Conservation (phyloP, 768 basidiomycete genomes). For the Tricholoma saponaceum region DNA sequence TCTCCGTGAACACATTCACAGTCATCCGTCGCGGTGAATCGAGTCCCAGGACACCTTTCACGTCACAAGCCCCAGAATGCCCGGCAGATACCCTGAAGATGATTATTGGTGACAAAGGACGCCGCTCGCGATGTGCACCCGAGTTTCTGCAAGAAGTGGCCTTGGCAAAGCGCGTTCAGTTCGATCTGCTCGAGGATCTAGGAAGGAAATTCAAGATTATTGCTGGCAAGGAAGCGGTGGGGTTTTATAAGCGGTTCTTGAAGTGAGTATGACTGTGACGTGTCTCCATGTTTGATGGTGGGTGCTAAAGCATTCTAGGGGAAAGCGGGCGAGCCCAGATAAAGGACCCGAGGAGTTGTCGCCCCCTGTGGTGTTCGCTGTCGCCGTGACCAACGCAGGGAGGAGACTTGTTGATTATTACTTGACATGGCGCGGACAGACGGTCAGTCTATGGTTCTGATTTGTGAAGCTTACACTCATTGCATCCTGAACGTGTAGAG, state of each 20-base stretch:
- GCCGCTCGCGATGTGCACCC: constrained; percentile 39
- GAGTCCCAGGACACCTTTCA: constrained; percentile 1
- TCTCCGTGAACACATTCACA: constrained; percentile 7
- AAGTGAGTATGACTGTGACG: constrained; percentile 26
- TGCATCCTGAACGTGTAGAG: constrained; percentile 3
- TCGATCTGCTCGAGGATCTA: constrained; percentile 24
- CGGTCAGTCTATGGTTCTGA: constrained; percentile 21
- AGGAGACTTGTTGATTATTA: constrained; percentile 46
- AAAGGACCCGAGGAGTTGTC: constrained; percentile 7
- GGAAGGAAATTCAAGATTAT: constrained; percentile 38
- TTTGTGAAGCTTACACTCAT: not conserved
- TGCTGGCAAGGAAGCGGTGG: constrained; percentile 35
- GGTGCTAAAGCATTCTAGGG: constrained; percentile 7
- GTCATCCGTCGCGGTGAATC: constrained; percentile 5
- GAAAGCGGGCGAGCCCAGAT: constrained; percentile 9
- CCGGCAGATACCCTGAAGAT: constrained; percentile 26
- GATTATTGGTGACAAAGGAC: constrained; percentile 33
- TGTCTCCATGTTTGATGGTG: not conserved
- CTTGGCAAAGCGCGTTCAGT: constrained; percentile 24
- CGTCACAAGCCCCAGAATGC: constrained; percentile 12
- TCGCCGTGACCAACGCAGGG: constrained; percentile 34
- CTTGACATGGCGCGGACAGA: constrained; percentile 44
- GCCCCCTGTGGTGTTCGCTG: constrained; percentile 42
- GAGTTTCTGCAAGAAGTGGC: constrained; percentile 40
- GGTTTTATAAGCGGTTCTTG: constrained; percentile 37